Evolutionary conservation across 306 rosid species (phyloP), one percentile per base, ranked within the genome.

Genomic region (Sesbania bispinosa): DNA sequence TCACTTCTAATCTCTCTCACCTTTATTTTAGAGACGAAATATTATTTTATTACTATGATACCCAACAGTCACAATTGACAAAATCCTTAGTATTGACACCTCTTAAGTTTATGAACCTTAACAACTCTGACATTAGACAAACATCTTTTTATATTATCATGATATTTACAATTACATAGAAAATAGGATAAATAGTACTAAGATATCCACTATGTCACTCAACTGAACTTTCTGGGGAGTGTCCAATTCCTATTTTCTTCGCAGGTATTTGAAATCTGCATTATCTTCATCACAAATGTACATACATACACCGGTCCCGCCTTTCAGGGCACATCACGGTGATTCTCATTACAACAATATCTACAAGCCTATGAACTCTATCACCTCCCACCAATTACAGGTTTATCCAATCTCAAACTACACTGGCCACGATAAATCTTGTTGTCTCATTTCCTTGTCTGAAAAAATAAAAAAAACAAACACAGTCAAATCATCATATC

Each of bases 391-490:
- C 61, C n/a, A 24, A 24, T 24, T 62, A 65, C 69, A 47, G 66
- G 23, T 29, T 69, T 57, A 8, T 79, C 79, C 16, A 67, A 64
- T 66, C 23, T 75, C 29, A 30, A 67, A 70, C 45, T 33, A 69
- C 58, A 21, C 62, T 4, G 57, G 24, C 83, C 85, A 82, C 57
- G 79, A 1, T n/a, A 26, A 19, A 19, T 57, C 73, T 32, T 23
- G 10, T 63, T 61, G 80, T 67, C 33, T 53, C 39, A 21, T 41
- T 35, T 69, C 77, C 5, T 36, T 62, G 33, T 67, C 92, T 86
- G 85, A 65, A 81, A 81, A 63, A 77, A 67, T 20, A n/a, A n/a
- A 76, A n/a, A 64, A 39, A 77, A 48, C 41, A 86, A 45, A 76
- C 18, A 68, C 48, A 72, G 46, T 45, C 76, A 74, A 63, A 29